phyloP scores from a whole-genome alignment of 352 stramenopile species.

The Pythium utonaiense region DNA sequence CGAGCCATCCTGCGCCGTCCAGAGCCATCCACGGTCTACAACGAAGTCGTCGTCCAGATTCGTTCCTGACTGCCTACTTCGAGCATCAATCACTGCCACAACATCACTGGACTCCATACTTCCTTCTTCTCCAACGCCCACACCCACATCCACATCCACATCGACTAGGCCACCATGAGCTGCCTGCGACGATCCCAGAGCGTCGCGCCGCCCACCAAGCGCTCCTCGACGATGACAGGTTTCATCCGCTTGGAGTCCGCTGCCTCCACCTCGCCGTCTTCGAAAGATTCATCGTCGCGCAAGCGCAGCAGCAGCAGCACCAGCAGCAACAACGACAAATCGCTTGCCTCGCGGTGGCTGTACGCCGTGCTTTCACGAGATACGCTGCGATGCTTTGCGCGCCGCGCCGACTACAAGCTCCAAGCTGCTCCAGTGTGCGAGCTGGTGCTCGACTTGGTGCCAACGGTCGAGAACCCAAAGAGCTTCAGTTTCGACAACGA shows the following conservation, averaged over 20 bases:
- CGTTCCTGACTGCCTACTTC: neutral
- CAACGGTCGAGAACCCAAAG: conserved; percentile 20
- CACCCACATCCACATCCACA: neutral
- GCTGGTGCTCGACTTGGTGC: conserved; percentile 22
- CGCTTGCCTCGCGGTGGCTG: conserved; percentile 19
- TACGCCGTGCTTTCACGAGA: conserved; percentile 28
- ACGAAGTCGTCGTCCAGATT: neutral
- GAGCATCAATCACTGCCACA: neutral
- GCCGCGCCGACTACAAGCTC: conserved; percentile 27
- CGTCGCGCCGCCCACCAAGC: conserved; percentile 18
- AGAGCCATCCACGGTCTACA: conserved; percentile 1
- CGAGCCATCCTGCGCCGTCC: conserved; percentile 1
- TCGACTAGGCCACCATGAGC: conserved; percentile 14
- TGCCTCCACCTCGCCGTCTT: neutral
- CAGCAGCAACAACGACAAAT: conserved; percentile 12
- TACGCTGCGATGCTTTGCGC: conserved; percentile 22
- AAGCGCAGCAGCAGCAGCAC: conserved; percentile 26
- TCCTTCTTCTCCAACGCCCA: conserved; percentile 5
- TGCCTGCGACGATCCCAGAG: conserved; percentile 25
- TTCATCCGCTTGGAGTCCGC: conserved; percentile 25
- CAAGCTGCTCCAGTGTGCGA: conserved; percentile 21
- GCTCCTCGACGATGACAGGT: conserved; percentile 22
- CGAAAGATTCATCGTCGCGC: conserved; percentile 8
- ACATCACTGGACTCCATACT: conserved; percentile 1
- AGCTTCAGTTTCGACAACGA: conserved; percentile 27